Evolutionary conservation across 1,284 basidiomycete genomes (phyloP), one percentile per base, ranked within the genome.

Genomic region (Trichosporon sp.): DNA sequence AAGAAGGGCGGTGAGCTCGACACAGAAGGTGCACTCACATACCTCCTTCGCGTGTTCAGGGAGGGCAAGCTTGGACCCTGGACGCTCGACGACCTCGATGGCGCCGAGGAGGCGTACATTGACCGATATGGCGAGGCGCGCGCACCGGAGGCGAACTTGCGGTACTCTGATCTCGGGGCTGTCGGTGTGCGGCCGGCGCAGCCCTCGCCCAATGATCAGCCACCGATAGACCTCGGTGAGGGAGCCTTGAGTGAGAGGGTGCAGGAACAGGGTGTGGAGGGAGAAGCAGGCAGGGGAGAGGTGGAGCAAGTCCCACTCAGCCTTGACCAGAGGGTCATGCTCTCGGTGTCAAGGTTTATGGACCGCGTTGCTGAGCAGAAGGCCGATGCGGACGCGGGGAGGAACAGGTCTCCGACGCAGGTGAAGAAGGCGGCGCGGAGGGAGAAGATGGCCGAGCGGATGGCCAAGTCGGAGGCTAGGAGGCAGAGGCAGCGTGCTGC

Each of bases 1-100:
- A 82, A 85, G 69, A 85, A 87, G 65, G 92, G 92, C 1, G 92
- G 89, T 1, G 83, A 86, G 61, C 82, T 84, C 44, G 89, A 97
- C 76, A 74, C 84, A 13, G 80, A 85, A 6, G 85, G 89, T 10
- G 89, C 92, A 6, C 87, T 88, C 2, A 82, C 83, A n/a, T 91
- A 88, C 84, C 87, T 96, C 73, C 84, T 95, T 40, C 83, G 85
- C 52, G 90, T 90, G 84, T 96, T 93, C 87, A 86, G 94, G 56
- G 87, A 89, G 25, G 84, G 76, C 82, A 91, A 79, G 59, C 69
- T 83, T 21, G 83, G 83, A 2, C 69, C 76, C 23, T 83, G 81
- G 80, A 83, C 83, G 13, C 64, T 84, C 57, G 83, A 84, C 66
- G 79, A 83, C 44, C 69, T 83, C 32, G 78, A 77, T 19, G 58